Percentiles rank a stretch among this genome's conserved stretches.
Evolutionary conservation across 2,329 filamentous ascomycete species (phyloP).

Genomic region (Lasiodiplodia citricola): DNA sequence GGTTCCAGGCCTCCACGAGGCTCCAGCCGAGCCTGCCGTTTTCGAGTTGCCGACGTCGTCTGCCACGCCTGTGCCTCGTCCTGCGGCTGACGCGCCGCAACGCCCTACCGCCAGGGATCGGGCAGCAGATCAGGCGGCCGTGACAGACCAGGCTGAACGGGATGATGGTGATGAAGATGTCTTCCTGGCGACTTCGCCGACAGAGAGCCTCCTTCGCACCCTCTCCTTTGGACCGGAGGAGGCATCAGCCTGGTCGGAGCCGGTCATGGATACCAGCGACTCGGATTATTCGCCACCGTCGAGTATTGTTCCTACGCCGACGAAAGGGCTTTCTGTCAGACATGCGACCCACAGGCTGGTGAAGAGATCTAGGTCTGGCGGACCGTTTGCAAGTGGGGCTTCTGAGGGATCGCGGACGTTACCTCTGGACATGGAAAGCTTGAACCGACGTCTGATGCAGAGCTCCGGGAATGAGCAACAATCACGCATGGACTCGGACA

Average conservation of each 20-base stretch:
- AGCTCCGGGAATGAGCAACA: background rate
- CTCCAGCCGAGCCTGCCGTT: background rate
- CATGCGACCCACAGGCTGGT: background rate
- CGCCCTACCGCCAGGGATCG: background rate
- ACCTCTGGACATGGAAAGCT: background rate
- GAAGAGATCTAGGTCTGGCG: background rate
- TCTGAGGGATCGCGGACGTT: background rate
- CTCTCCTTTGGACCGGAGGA: constrained; percentile 13
- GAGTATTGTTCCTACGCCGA: constrained; percentile 18
- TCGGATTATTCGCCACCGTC: constrained; percentile 10
- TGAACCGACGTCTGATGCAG: constrained; percentile 4
- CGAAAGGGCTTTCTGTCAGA: constrained; percentile 6
- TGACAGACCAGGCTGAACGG: background rate
- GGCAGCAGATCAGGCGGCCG: background rate
- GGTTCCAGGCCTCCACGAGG: constrained; percentile 20
- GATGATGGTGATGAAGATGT: background rate
- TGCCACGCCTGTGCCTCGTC: background rate
- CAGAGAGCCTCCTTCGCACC: background rate
- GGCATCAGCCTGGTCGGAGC: constrained; percentile 17
- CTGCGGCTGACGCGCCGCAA: background rate
- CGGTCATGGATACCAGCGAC: background rate
- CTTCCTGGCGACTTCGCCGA: background rate
- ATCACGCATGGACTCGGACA: background rate
- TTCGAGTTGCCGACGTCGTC: constrained; percentile 4
- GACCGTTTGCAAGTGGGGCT: background rate